phyloP scores from a whole-genome alignment of 108 stramenopile species.

The Fragilariopsis cylindrus region DNA sequence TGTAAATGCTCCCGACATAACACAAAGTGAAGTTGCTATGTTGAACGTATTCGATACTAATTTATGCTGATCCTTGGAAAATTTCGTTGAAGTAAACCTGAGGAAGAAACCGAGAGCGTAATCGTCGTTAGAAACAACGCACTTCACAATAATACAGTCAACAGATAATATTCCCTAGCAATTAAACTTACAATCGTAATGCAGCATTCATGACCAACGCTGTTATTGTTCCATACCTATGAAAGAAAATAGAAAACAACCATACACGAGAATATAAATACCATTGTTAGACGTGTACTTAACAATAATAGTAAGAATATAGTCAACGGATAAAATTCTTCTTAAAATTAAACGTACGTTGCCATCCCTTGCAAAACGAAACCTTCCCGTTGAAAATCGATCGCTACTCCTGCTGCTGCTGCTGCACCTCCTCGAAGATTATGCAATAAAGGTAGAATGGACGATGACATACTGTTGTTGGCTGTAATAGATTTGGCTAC shows the following conservation, averaged over 20 bases:
- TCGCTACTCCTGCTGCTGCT: not conserved
- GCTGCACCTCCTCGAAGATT: conserved; percentile 5
- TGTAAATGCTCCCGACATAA: conserved; percentile 29
- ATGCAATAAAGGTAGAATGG: not conserved
- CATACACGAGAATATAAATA: no score
- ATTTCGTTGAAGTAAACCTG: conserved; percentile 11
- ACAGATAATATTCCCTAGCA: not conserved
- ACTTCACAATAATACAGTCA: not conserved
- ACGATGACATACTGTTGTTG: not conserved
- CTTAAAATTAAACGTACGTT: not conserved
- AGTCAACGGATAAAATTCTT: no score
- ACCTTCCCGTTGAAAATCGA: conserved; percentile 21
- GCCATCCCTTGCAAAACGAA: conserved; percentile 16
- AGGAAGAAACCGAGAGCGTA: not conserved
- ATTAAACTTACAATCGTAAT: conserved; percentile 19
- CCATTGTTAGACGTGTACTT: no score
- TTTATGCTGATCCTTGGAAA: conserved; percentile 1
- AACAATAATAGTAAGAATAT: no score
- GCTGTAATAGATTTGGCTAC: not conserved
- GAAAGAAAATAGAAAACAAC: no score
- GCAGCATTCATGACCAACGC: conserved; percentile 35
- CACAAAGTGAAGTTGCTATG: conserved; percentile 11
- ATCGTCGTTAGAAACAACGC: not conserved
- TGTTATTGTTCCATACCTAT: conserved; percentile 21
- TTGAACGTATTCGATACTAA: conserved; percentile 13